Conservation (phyloP, 306 rosid genomes). For the Prunus mume region DNA sequence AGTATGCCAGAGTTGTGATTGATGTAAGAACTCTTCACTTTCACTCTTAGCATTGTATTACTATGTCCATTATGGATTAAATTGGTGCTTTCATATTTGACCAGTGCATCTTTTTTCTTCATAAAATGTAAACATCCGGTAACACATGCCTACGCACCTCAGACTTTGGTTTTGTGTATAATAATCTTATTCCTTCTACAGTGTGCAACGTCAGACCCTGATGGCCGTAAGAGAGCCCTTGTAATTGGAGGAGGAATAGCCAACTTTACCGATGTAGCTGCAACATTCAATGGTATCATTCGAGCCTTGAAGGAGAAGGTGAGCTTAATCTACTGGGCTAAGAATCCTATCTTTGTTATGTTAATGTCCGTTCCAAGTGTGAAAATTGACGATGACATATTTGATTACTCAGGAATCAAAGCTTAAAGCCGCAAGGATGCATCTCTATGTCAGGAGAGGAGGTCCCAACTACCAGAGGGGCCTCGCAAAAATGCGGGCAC, state of each 20-base stretch:
- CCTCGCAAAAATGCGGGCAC: constrained; percentile 77
- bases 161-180: not conserved
- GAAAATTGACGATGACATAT: constrained; percentile 22
- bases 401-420: constrained; percentile 63
- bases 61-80: not conserved
- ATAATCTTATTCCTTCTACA: constrained; percentile 36
- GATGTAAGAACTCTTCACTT: constrained; percentile 54
- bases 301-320: constrained; percentile 95
- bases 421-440: constrained; percentile 85
- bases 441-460: constrained; percentile 89
- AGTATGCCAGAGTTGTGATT: constrained; percentile 92
- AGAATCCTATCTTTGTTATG: constrained; percentile 1
- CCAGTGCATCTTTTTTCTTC: constrained; percentile 1
- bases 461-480: constrained; percentile 99
- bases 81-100: not conserved
- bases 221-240: constrained; percentile 88
- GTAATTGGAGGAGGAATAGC: constrained; percentile 98
- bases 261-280: constrained; percentile 92
- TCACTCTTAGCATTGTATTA: not conserved
- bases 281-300: constrained; percentile 91
- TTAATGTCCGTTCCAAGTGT: not conserved
- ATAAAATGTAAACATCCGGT: not conserved
- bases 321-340: constrained; percentile 5
- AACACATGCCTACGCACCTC: constrained; percentile 8
- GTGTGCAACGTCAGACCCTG: constrained; percentile 92